Conservation (phyloP, 164 flowering plant species). For the Taxillus chinensis region DNA sequence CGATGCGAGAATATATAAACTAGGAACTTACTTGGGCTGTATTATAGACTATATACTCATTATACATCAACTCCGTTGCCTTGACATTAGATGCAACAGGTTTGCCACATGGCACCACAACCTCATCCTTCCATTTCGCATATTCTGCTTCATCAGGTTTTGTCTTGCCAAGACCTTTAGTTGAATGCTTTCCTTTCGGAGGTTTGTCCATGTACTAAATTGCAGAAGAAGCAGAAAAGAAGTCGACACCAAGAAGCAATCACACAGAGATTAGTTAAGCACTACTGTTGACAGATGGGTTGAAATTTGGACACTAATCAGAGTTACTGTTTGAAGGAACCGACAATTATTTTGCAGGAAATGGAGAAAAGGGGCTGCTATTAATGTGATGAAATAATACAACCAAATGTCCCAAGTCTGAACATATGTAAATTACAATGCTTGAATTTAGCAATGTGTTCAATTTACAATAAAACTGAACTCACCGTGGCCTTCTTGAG, state of each 20-base stretch:
- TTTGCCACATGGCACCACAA: conserved; percentile 88
- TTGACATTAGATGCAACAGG: conserved; percentile 65
- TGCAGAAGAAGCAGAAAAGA: not conserved
- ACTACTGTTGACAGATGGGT: not conserved
- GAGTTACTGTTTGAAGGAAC: too few relatives aligned
- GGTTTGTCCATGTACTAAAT: conserved; percentile 80
- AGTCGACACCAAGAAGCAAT: not conserved
- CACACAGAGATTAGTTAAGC: not conserved
- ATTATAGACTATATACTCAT: conserved; percentile 85
- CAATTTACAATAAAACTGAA: not conserved
- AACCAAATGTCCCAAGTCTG: too few relatives aligned
- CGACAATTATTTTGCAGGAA: too few relatives aligned
- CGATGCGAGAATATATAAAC: too few relatives aligned
- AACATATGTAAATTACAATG: too few relatives aligned
- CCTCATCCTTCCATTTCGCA: conserved; percentile 72
- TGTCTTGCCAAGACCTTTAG: conserved; percentile 87
- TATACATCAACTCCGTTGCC: conserved; percentile 84
- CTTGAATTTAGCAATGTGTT: too few relatives aligned
- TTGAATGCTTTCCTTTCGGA: conserved; percentile 89
- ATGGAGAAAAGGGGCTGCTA: too few relatives aligned
- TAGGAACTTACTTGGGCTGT: conserved; percentile 68
- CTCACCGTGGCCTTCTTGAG: conserved; percentile 69
- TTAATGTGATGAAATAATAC: too few relatives aligned
- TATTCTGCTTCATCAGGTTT: conserved; percentile 57
- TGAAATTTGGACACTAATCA: too few relatives aligned